These are phyloP conservation scores for Gnomoniopsis smithogilvyi DNA, from an alignment of 2,329 filamentous ascomycete genomes.

Conservation along the genomic window DNA sequence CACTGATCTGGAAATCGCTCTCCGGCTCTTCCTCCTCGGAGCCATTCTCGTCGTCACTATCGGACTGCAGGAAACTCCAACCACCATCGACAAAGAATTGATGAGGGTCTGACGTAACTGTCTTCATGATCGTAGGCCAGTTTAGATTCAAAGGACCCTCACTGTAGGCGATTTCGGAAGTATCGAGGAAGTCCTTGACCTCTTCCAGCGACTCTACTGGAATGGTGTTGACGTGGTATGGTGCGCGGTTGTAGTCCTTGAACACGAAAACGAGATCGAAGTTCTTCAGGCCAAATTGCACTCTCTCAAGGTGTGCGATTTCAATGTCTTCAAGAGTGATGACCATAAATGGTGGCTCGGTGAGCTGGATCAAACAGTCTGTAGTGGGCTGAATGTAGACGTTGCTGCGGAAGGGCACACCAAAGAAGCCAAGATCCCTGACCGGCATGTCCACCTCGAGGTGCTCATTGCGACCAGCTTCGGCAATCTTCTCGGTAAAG, in stretches of 20 bases:
- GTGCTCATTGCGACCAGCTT: slow-evolving; percentile 86
- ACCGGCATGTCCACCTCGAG: slow-evolving; percentile 96
- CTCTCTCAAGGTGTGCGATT: slow-evolving; percentile 91
- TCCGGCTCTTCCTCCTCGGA: slow-evolving; percentile 84
- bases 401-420: slow-evolving; percentile 92
- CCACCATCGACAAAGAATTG: slow-evolving; percentile 94
- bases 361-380: slow-evolving; percentile 94
- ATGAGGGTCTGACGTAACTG: slow-evolving; percentile 88
- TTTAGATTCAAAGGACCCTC: slow-evolving; percentile 97
- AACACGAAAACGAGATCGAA: slow-evolving; percentile 98
- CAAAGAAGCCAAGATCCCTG: slow-evolving; percentile 92
- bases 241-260: slow-evolving; percentile 90
- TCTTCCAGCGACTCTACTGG: slow-evolving; percentile 91
- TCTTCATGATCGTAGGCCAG: slow-evolving; percentile 99
- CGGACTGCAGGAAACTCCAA: slow-evolving; percentile 87
- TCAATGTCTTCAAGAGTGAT: slow-evolving; percentile 95
- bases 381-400: slow-evolving; percentile 95
- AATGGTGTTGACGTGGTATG: slow-evolving; percentile 96
- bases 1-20: slow-evolving; percentile 85
- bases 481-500: slow-evolving; percentile 96
- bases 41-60: slow-evolving; percentile 79
- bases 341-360: slow-evolving; percentile 95
- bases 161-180: slow-evolving; percentile 87
- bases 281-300: slow-evolving; percentile 96
- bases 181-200: slow-evolving; percentile 97